Evolutionary conservation across 2,329 filamentous ascomycete genomes (phyloP).

Genomic region (Dothiorella sarmentorum): DNA sequence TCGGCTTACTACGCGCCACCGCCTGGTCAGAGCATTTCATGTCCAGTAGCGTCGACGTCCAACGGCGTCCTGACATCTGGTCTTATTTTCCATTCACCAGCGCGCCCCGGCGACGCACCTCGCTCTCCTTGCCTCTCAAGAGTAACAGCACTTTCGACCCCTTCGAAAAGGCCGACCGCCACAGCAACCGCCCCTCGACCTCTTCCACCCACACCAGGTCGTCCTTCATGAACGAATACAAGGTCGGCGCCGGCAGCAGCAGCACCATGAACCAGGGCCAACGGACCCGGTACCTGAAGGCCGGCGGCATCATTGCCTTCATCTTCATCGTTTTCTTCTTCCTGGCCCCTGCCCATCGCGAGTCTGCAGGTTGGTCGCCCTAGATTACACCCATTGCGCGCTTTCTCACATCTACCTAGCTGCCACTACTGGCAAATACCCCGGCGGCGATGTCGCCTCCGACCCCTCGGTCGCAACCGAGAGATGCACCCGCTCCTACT

Average conservation of each 20-base stretch:
- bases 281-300: constrained; percentile 59
- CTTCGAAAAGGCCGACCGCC: constrained; percentile 47
- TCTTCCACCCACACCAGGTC: constrained; percentile 31
- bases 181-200: constrained; percentile 29
- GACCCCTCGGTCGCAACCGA: constrained; percentile 63
- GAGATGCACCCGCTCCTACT: constrained; percentile 78
- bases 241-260: constrained; percentile 35
- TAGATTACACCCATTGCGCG: neutral
- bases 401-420: neutral
- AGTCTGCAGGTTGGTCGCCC: neutral
- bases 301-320: constrained; percentile 57
- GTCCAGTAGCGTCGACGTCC: constrained; percentile 54
- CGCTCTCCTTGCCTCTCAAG: constrained; percentile 49
- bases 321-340: constrained; percentile 57
- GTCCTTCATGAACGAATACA: constrained; percentile 43
- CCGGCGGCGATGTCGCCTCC: constrained; percentile 42
- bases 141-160: constrained; percentile 37
- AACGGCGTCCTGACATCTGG: constrained; percentile 50
- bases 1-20: constrained; percentile 17
- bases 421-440: constrained; percentile 21
- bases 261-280: constrained; percentile 58
- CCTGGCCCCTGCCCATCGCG: constrained; percentile 44
- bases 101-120: constrained; percentile 50
- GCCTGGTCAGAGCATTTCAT: constrained; percentile 37
- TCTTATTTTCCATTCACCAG: constrained; percentile 50